Evolutionary conservation across 495 filamentous ascomycete genomes (phyloP).

Genomic region (Oleoguttula mirabilis): DNA sequence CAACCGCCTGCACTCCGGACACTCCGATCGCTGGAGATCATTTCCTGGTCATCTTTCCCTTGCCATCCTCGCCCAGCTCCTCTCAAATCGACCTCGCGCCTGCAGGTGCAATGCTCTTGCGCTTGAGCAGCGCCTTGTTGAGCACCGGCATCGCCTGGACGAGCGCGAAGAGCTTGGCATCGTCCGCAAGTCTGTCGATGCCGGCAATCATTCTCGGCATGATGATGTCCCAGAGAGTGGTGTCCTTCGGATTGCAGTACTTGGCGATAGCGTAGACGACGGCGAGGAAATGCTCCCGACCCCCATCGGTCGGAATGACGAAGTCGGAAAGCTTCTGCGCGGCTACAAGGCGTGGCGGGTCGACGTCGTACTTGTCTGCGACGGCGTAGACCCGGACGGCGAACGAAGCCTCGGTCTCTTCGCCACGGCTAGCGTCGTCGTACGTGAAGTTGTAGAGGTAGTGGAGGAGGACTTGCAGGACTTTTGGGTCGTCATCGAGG

Average conservation of each 20-base stretch:
- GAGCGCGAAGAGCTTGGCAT: background rate
- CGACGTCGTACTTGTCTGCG: conserved; percentile 13
- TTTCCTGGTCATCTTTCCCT: too few relatives aligned
- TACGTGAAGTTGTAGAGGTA: conserved; percentile 13
- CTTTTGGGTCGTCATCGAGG: conserved; percentile 14
- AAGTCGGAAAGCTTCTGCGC: background rate
- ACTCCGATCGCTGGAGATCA: too few relatives aligned
- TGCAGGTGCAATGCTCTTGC: too few relatives aligned
- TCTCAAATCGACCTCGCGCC: too few relatives aligned
- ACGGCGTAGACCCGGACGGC: conserved; percentile 7
- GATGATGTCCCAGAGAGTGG: conserved; percentile 5
- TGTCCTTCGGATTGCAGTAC: background rate
- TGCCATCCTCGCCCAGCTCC: too few relatives aligned
- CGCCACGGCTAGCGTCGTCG: background rate
- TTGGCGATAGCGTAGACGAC: background rate
- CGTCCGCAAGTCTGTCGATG: background rate
- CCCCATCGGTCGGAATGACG: background rate
- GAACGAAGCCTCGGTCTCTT: background rate
- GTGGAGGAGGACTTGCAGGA: conserved; percentile 7
- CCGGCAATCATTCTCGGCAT: background rate
- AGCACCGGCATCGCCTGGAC: background rate
- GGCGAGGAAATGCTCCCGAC: conserved; percentile 1
- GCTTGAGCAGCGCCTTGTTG: background rate
- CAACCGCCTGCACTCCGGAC: too few relatives aligned
- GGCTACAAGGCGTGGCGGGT: background rate